Evolutionary conservation across 441 rosid species (phyloP).

Genomic region (Rhodomyrtus psidioides): DNA sequence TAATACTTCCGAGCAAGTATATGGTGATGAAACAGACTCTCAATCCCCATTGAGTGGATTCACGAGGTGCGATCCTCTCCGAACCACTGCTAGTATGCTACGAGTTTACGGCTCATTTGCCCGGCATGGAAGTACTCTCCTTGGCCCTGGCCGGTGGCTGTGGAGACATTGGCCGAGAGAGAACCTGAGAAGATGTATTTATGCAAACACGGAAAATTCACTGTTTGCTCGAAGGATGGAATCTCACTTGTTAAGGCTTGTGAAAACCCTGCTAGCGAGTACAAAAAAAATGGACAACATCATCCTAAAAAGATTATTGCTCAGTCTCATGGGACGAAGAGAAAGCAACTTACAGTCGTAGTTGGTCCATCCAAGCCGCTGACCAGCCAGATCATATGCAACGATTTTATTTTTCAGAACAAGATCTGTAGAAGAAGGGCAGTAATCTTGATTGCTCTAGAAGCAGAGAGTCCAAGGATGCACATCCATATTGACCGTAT

Average conservation of each 20-base stretch:
- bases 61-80: background rate
- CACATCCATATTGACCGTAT: background rate
- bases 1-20: background rate
- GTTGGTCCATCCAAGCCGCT: slow-evolving; percentile 84
- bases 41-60: background rate
- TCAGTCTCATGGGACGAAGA: background rate
- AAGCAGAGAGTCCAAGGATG: background rate
- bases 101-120: background rate
- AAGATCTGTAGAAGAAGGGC: slow-evolving; percentile 46
- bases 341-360: slow-evolving; percentile 69
- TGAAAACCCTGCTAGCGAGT: background rate
- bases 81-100: background rate
- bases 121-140: background rate
- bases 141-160: background rate
- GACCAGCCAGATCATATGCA: slow-evolving; percentile 79
- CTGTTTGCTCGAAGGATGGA: background rate
- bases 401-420: slow-evolving; percentile 83
- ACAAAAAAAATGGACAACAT: background rate
- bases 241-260: background rate
- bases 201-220: background rate
- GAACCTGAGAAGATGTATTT: background rate
- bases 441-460: background rate
- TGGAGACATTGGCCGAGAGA: background rate
- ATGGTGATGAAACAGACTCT: background rate
- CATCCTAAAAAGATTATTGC: background rate